Evolutionary conservation across 2,329 filamentous ascomycete genomes (phyloP).

Genomic region (Epichloe glyceriae): DNA sequence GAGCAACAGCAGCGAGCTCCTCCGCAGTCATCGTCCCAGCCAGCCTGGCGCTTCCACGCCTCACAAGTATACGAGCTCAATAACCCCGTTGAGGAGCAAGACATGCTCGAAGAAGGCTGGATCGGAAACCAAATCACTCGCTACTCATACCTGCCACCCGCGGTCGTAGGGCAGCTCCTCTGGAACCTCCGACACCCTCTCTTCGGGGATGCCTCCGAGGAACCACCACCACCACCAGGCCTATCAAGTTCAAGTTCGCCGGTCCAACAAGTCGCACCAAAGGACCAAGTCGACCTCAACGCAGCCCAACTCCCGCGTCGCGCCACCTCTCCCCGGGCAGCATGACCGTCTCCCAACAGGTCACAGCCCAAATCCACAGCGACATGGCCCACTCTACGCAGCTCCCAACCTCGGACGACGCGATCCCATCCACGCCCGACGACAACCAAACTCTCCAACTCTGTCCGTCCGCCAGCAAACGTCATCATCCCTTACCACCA

Average conservation of each 20-base stretch:
- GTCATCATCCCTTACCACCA: constrained; percentile 1
- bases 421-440: constrained; percentile 21
- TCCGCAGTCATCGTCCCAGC: constrained; percentile 15
- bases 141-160: constrained; percentile 42
- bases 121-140: constrained; percentile 34
- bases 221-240: neutral
- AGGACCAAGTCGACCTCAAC: neutral
- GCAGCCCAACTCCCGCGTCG: neutral
- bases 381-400: constrained; percentile 30
- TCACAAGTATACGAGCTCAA: constrained; percentile 48
- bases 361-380: constrained; percentile 36
- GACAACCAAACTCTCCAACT: constrained; percentile 5
- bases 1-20: constrained; percentile 18
- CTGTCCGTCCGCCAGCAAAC: neutral
- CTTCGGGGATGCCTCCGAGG: constrained; percentile 15
- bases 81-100: constrained; percentile 38
- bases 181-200: constrained; percentile 44
- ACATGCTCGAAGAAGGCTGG: constrained; percentile 44
- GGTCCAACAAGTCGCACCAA: neutral
- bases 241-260: neutral
- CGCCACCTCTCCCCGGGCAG: constrained; percentile 7
- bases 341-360: constrained; percentile 35
- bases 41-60: constrained; percentile 16
- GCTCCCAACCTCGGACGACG: constrained; percentile 13
- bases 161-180: constrained; percentile 42